Evolutionary conservation across 192 early-diverging fungal species (phyloP).

Genomic region (Dissophora ornata): DNA sequence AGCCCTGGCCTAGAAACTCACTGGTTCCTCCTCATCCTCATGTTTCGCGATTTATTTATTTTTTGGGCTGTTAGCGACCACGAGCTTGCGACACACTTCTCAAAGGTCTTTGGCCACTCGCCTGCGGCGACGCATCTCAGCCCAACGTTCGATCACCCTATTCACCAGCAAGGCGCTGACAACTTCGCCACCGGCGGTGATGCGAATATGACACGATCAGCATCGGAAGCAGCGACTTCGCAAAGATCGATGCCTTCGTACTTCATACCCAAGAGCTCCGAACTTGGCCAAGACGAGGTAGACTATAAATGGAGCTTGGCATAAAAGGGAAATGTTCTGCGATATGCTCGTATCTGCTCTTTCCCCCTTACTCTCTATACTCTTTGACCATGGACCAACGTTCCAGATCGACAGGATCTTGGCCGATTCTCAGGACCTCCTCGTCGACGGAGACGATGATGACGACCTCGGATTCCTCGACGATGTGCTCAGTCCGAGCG

Average conservation of each 20-base stretch:
- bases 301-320: no score
- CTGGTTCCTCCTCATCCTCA: no score
- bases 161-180: neutral
- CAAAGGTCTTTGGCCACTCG: constrained; percentile 52
- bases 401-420: constrained; percentile 44
- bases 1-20: no score
- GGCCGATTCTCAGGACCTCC: constrained; percentile 37
- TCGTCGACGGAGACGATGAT: constrained; percentile 14
- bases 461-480: constrained; percentile 42
- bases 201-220: no score
- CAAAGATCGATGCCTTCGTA: constrained; percentile 26
- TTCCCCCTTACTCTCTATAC: neutral
- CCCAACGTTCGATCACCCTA: constrained; percentile 4
- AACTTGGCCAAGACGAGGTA: constrained; percentile 40
- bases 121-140: constrained; percentile 37
- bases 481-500: neutral
- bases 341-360: neutral
- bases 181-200: no score
- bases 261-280: constrained; percentile 26
- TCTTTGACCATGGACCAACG: neutral
- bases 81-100: constrained; percentile 39
- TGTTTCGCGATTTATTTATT: neutral
- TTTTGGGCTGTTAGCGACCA: constrained; percentile 39
- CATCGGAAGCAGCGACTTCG: neutral
- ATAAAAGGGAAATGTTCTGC: no score